Percentiles rank a stretch among this genome's conserved stretches.
phyloP scores from a whole-genome alignment of 2,329 filamentous ascomycete species.

The Ophiostoma himal-ulmi region DNA sequence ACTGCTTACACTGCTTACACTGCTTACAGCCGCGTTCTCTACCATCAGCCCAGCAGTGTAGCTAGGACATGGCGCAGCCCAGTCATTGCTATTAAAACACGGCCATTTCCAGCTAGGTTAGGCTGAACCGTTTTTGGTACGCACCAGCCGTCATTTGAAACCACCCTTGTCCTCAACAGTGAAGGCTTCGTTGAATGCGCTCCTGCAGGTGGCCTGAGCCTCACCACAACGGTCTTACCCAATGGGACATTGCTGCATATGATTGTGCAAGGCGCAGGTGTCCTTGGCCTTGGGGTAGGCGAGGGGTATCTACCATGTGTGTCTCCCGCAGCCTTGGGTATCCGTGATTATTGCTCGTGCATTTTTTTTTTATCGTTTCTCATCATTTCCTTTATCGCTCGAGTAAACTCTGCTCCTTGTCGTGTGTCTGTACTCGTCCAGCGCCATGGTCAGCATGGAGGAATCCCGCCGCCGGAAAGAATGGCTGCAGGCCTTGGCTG shows the following conservation, averaged over 20 bases:
- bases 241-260: neutral
- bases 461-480: neutral
- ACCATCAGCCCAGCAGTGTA: too few relatives aligned
- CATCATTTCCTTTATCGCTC: neutral
- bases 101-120: neutral
- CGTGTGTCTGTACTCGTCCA: neutral
- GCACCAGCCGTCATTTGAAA: neutral
- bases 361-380: neutral
- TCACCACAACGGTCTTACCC: neutral
- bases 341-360: neutral
- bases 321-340: neutral
- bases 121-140: neutral
- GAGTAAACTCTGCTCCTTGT: neutral
- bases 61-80: too few relatives aligned
- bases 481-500: neutral
- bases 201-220: neutral
- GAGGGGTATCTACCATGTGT: neutral
- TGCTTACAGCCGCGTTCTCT: too few relatives aligned
- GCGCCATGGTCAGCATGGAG: neutral
- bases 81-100: too few relatives aligned
- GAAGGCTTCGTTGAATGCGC: neutral
- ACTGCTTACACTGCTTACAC: too few relatives aligned
- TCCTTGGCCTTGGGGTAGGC: neutral
- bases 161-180: neutral
- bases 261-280: neutral